A percentile compares a stretch with the other conserved stretches of the same genome.
Conservation (phyloP, 306 rosid genomes). For the Hippophae rhamnoides region DNA sequence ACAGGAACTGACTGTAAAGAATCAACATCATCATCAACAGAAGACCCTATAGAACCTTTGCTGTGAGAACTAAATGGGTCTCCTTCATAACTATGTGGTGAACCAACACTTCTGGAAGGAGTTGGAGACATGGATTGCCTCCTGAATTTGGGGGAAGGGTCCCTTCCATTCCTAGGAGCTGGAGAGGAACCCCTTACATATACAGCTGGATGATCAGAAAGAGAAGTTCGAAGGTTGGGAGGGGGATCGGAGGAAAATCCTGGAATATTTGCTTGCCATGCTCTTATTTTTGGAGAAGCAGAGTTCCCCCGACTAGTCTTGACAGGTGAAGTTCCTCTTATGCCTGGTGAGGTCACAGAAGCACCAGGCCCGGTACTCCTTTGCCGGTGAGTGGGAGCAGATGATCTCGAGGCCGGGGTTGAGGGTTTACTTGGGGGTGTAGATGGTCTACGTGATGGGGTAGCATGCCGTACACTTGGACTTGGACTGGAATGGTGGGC, state of each 20-base stretch:
- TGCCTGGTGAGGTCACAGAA: constrained; percentile 35
- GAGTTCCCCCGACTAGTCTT: constrained; percentile 61
- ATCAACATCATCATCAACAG: constrained; percentile 75
- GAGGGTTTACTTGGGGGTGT: constrained; percentile 70
- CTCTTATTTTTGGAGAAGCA: constrained; percentile 77
- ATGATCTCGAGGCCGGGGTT: constrained; percentile 51
- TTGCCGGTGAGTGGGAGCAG: constrained; percentile 55
- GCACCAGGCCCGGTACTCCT: constrained; percentile 55
- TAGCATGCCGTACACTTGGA: constrained; percentile 37
- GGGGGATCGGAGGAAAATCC: constrained; percentile 82
- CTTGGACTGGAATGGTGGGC: constrained; percentile 63
- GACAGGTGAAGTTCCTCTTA: constrained; percentile 64
- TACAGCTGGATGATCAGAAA: constrained; percentile 71
- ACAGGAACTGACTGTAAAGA: constrained; percentile 57
- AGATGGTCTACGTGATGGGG: constrained; percentile 57
- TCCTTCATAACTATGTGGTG: constrained; percentile 64
- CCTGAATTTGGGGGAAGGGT: constrained; percentile 38
- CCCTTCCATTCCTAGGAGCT: constrained; percentile 60
- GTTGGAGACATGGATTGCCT: constrained; percentile 80
- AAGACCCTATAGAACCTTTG: constrained; percentile 72
- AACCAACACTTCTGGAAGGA: constrained; percentile 64
- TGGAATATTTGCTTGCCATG: constrained; percentile 81
- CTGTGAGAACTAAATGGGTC: constrained; percentile 65
- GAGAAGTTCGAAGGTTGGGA: constrained; percentile 78
- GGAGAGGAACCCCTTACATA: constrained; percentile 89